Evolutionary conservation across 2,329 filamentous ascomycete species (phyloP).

Genomic region (Fusarium euwallaceae): DNA sequence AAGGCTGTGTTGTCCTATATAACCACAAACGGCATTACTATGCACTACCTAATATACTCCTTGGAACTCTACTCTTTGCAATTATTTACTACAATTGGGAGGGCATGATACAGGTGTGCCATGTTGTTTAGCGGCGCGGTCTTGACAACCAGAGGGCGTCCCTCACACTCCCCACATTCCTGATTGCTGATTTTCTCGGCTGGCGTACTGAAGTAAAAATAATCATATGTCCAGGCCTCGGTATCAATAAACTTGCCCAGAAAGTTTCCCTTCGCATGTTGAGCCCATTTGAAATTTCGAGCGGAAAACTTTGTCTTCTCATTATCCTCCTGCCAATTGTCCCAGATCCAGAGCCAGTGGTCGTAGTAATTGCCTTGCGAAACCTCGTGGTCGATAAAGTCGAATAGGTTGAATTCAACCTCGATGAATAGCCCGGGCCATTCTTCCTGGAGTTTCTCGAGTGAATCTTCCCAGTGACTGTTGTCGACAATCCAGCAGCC

Average conservation of each 20-base stretch:
- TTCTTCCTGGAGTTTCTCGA: not conserved
- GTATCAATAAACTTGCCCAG: not conserved
- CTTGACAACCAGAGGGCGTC: not conserved
- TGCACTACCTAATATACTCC: not conserved
- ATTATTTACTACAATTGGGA: not conserved
- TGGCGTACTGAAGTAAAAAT: not conserved
- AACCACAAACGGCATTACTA: too few relatives aligned
- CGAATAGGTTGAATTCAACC: slow-evolving; percentile 1
- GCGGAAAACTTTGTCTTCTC: not conserved
- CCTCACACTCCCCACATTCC: not conserved
- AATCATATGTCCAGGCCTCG: not conserved
- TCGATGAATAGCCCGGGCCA: slow-evolving; percentile 1
- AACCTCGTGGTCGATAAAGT: not conserved
- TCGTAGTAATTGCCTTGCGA: not conserved
- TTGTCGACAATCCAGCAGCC: slow-evolving; percentile 1
- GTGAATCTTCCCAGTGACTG: not conserved
- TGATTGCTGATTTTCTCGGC: not conserved
- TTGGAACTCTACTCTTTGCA: not conserved
- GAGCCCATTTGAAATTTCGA: slow-evolving; percentile 2
- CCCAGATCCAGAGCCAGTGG: slow-evolving; percentile 1
- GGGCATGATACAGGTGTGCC: not conserved
- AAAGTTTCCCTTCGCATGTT: not conserved
- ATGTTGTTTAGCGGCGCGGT: not conserved
- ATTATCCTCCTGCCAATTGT: not conserved
- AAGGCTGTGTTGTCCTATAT: too few relatives aligned